Evolutionary conservation across 208 protist species (phyloP).

Genomic region (Borovskyia barvae): DNA sequence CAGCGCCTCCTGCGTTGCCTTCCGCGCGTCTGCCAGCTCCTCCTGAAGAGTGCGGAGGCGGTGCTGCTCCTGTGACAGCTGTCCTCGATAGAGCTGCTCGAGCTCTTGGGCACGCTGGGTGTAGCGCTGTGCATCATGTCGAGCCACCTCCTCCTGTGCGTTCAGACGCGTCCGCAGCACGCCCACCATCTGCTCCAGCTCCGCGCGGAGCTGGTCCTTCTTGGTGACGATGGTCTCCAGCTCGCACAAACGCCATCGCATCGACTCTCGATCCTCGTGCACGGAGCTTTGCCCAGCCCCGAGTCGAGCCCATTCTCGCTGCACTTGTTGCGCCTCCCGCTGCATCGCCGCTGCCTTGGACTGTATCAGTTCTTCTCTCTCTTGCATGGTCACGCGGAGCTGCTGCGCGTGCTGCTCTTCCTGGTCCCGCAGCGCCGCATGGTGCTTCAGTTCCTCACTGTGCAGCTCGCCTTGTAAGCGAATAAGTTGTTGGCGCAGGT

Average conservation of each 20-base stretch:
- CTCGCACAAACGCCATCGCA: slow-evolving; percentile 23
- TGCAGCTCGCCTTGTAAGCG: slow-evolving; percentile 23
- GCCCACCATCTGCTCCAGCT: slow-evolving; percentile 18
- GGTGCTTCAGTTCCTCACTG: slow-evolving; percentile 6
- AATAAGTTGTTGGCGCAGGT: slow-evolving; percentile 29
- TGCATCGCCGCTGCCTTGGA: slow-evolving; percentile 12
- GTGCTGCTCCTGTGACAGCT: slow-evolving; percentile 22
- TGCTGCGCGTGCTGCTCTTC: slow-evolving; percentile 14
- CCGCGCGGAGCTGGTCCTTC: slow-evolving; percentile 21
- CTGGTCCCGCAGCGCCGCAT: slow-evolving; percentile 11
- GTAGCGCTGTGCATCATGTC: slow-evolving; percentile 19
- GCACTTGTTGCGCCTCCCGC: slow-evolving; percentile 18
- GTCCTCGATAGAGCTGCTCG: slow-evolving; percentile 15
- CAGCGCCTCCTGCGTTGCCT: slow-evolving; percentile 11
- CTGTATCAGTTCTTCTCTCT: slow-evolving; percentile 43
- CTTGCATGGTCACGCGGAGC: slow-evolving; percentile 20
- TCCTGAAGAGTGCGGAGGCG: slow-evolving; percentile 13
- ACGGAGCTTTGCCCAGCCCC: slow-evolving; percentile 20
- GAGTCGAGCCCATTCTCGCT: slow-evolving; percentile 14
- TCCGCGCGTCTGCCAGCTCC: slow-evolving; percentile 11
- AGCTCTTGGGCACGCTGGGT: slow-evolving; percentile 21
- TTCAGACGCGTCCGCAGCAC: slow-evolving; percentile 7
- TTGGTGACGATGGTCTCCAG: slow-evolving; percentile 18
- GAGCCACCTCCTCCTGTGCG: slow-evolving; percentile 10
- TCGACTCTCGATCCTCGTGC: slow-evolving; percentile 22